Percentiles rank a stretch among this genome's conserved stretches.
Evolutionary conservation across 1,139 yeast species (phyloP).

Genomic region (Kurtzmaniella quercitrusa): DNA sequence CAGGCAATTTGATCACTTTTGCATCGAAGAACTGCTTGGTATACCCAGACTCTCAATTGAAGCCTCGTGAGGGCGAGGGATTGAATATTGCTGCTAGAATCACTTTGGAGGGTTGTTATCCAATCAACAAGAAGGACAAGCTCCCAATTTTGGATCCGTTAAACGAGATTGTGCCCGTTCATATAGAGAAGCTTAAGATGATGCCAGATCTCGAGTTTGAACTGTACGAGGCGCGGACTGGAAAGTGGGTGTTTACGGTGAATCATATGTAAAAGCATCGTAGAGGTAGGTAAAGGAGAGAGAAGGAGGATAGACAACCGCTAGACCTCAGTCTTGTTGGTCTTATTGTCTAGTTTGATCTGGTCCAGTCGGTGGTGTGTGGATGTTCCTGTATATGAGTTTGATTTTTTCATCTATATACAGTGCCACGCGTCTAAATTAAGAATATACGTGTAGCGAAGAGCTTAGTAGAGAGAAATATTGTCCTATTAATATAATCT

Average conservation of each 20-base stretch:
- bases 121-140: slow-evolving; percentile 67
- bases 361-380: not conserved
- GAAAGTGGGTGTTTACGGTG: slow-evolving; percentile 74
- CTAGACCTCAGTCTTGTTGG: no score
- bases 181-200: slow-evolving; percentile 61
- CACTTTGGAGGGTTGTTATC: slow-evolving; percentile 75
- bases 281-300: not conserved
- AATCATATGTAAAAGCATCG: slow-evolving; percentile 19
- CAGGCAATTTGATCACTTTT: slow-evolving; percentile 63
- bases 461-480: not conserved
- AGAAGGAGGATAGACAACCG: not conserved
- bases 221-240: slow-evolving; percentile 73
- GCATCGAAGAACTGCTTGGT: slow-evolving; percentile 59
- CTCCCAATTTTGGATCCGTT: slow-evolving; percentile 75
- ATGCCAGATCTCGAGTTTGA: slow-evolving; percentile 61
- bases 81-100: slow-evolving; percentile 73
- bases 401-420: not conserved
- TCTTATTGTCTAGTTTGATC: no score
- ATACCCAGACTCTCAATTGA: slow-evolving; percentile 65
- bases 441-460: not conserved
- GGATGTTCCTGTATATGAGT: not conserved
- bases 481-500: not conserved
- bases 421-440: slow-evolving; percentile 2
- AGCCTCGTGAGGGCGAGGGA: slow-evolving; percentile 75
- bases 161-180: slow-evolving; percentile 66